phyloP scores from a whole-genome alignment of 78 protist genomes.

The Tieghemostelium lacteum region DNA sequence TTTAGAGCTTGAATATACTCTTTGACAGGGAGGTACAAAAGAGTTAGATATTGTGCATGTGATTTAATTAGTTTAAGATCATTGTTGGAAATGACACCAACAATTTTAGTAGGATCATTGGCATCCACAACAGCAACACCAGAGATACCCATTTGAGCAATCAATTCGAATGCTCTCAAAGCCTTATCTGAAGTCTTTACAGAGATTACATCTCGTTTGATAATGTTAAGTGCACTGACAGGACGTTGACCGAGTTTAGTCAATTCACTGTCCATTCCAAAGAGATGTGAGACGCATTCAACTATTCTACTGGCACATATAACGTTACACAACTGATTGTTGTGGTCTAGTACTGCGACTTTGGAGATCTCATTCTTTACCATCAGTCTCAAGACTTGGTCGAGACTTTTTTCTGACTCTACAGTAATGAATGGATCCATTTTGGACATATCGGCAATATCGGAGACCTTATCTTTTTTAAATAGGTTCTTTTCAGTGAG shows the following conservation, averaged over 20 bases:
- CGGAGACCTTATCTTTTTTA: conserved; percentile 7
- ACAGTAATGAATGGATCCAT: conserved; percentile 64
- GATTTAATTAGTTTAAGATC: conserved; percentile 59
- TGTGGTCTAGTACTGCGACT: conserved; percentile 48
- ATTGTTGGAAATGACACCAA: conserved; percentile 34
- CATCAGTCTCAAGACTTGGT: conserved; percentile 44
- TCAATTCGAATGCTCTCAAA: conserved; percentile 38
- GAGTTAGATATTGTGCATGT: conserved; percentile 36
- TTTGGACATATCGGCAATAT: conserved; percentile 58
- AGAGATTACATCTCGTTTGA: conserved; percentile 17
- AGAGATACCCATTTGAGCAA: conserved; percentile 49
- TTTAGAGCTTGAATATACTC: conserved; percentile 33
- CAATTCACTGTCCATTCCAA: conserved; percentile 48
- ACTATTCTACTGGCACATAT: conserved; percentile 45
- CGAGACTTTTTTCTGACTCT: conserved; percentile 11
- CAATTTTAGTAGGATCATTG: not conserved
- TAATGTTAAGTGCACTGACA: conserved; percentile 11
- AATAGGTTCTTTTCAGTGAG: conserved; percentile 21
- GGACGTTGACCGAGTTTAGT: conserved; percentile 3
- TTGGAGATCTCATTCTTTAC: conserved; percentile 34
- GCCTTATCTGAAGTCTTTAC: conserved; percentile 19
- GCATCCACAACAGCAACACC: conserved; percentile 43
- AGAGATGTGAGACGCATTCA: conserved; percentile 64
- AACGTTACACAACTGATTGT: conserved; percentile 56
- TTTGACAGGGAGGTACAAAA: conserved; percentile 30